Evolutionary conservation across 768 basidiomycete genomes (phyloP).

Genomic region (Psilocybe cubensis): DNA sequence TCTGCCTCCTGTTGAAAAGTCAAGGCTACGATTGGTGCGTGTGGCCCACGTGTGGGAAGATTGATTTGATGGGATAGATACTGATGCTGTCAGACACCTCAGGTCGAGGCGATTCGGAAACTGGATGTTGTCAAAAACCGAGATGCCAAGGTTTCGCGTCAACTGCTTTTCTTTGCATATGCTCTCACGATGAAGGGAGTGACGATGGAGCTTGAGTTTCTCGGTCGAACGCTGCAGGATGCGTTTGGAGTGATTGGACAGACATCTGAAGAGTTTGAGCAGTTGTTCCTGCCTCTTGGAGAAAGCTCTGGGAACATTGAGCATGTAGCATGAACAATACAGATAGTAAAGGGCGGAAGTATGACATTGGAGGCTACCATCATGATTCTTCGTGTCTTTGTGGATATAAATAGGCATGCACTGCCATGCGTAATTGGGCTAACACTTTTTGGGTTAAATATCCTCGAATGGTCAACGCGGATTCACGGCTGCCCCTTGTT

Average conservation of each 20-base stretch:
- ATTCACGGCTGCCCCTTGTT: neutral
- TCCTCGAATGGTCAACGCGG: neutral
- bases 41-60: neutral
- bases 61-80: neutral
- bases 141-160: conserved; percentile 78
- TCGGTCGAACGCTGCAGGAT: conserved; percentile 82
- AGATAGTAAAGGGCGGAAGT: neutral
- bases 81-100: neutral
- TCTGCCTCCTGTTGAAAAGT: conserved; percentile 89
- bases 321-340: conserved; percentile 21
- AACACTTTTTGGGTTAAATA: conserved; percentile 3
- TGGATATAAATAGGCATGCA: neutral
- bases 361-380: neutral
- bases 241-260: conserved; percentile 94
- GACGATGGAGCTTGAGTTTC: conserved; percentile 82
- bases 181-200: conserved; percentile 94
- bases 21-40: conserved; percentile 76
- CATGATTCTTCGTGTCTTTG: neutral
- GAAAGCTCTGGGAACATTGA: conserved; percentile 25
- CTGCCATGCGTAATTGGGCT: neutral
- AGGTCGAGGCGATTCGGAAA: conserved; percentile 83
- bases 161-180: conserved; percentile 93
- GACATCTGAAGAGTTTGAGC: conserved; percentile 80
- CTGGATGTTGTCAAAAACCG: conserved; percentile 90
- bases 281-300: conserved; percentile 55